Base-by-base conservation (phyloP, 2,329 filamentous ascomycete species). In the Hyphodiscus sp. region DNA sequence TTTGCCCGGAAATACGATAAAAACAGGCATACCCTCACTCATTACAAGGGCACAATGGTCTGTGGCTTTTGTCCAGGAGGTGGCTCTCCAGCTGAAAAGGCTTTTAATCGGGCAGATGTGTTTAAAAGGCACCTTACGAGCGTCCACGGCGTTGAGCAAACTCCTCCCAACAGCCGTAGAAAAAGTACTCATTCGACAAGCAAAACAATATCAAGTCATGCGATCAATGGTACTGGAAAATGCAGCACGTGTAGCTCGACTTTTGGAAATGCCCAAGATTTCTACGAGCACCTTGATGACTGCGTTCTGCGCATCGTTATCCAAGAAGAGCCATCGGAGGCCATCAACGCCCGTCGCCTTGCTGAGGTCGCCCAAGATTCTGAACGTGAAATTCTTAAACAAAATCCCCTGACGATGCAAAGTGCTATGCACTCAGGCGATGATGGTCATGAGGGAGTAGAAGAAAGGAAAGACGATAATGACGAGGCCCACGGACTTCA, bases 21-120 rank as follows among this genome's bases (percentile, higher is more conserved):
- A 77, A 96, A 96, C 70, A 78, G 92, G 16, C 92, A 97, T 68
- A 95, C 91, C 1, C 73, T 96, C 57, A 96, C 91, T 1, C 92
- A 96, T 67, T 96, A 96, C 76, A 95, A 95, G 70, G 91, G 91
- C 9, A 95, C 89, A 13, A 95, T 96, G 90, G 86, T 95, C 13
- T 97, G 92, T 65, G 90, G 90, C 2, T 96, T 96, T 70, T 96
- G 92, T 61, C 89, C 90, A 0, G 89, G 90, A 7, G 85, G 85
- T 19, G 90, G 90, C 2, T 91, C 88, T 1, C 81, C 88, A 0
- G 87, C 86, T 2, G 91, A 95, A 70, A 96, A 96, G 76, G 89
- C 87, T 61, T 96, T 97, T 71, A 95, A 95, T 73, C 81, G 92
- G 47, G 91, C 91, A 41, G 92, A 96, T 65, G 91, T 96, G 45